A percentile compares a stretch with the other conserved stretches of the same genome.
These are phyloP conservation scores for Agrocybe chaxingu DNA, from an alignment of 768 basidiomycete genomes.

Conservation along the genomic window DNA sequence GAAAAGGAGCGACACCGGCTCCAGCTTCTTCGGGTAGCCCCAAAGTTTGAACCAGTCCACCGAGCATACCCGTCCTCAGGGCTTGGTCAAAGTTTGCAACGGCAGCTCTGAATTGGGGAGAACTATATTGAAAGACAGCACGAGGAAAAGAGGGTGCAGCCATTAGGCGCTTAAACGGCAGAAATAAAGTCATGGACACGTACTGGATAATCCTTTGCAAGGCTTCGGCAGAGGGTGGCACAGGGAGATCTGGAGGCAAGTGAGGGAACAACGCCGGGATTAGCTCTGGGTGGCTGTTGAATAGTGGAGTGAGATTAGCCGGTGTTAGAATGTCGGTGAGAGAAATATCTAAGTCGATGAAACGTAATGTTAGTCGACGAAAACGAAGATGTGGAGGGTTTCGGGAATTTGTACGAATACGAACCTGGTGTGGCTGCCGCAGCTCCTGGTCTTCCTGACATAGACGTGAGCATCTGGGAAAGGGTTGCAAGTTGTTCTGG, in stretches of 20 bases:
- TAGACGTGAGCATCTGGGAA: conserved; percentile 46
- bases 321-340: conserved; percentile 77
- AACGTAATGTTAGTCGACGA: background rate
- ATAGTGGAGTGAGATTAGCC: conserved; percentile 67
- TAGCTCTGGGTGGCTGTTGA: conserved; percentile 66
- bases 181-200: conserved; percentile 1
- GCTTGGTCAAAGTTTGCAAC: conserved; percentile 83
- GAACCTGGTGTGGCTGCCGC: conserved; percentile 32
- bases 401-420: conserved; percentile 11
- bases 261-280: conserved; percentile 73
- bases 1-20: conserved; percentile 70
- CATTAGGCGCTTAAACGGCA: background rate
- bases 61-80: conserved; percentile 75
- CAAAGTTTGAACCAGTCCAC: conserved; percentile 69
- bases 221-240: conserved; percentile 64
- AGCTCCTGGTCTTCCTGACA: conserved; percentile 30
- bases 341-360: conserved; percentile 46
- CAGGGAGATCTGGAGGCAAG: conserved; percentile 74
- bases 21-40: conserved; percentile 88
- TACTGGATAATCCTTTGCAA: conserved; percentile 71
- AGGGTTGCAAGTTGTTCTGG: conserved; percentile 70
- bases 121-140: conserved; percentile 30
- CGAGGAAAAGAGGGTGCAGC: conserved; percentile 1
- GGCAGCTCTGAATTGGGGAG: conserved; percentile 79
- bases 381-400: background rate